Base-by-base conservation (phyloP, 2,329 filamentous ascomycete genomes). In the Neospermospora avenae region DNA sequence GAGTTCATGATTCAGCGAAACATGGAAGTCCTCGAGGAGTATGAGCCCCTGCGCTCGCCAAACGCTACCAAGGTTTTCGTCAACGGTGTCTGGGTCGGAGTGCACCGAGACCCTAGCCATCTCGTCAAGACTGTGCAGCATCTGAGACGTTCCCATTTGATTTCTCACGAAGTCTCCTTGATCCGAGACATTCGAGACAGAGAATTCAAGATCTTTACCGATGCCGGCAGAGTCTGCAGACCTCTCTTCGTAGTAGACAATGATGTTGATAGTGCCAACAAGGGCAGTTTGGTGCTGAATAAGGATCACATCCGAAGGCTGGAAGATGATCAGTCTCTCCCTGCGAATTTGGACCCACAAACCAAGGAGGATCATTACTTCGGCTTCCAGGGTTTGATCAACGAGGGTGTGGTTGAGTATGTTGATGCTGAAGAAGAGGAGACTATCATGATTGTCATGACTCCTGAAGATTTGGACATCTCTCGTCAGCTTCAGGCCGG, bases 401-500 rank as follows among this genome's bases (percentile, higher is more conserved):
- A 88, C 60, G 84, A 85, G 13, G 95, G 93, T 75, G 91, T 92
- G 2, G 89, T 99, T 39, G 95, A 99, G 73, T 98, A 97, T 71
- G 84, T 99, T 11, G 95, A 99, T 74, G 95, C 95, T 0, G 96
- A 99, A 73, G 96, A 99, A 79, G 95, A 99, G 74, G 96, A 99
- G 75, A 96, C 92, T 0, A 88, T 95, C 41, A 99, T 99, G 95
- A 99, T 99, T 71, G 91, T 93, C 75, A 99, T 99, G 93, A 96
- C 92, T 0, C 95, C 95, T 0, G 93, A 98, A 73, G 95, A 98
- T 72, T 79, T 99, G 39, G 92, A 96, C 58, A 84, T 85, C 22
- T 91, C 87, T 63, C 84, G 89, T 62, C 79, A 87, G 66, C 80
- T 88, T 57, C 90, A 90, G 74, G 79, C 82, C 49, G 88, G 89